A percentile compares a stretch with the other conserved stretches of the same genome.
Evolutionary conservation across 306 rosid genomes (phyloP).

Genomic region (Pterocarpus macrocarpus): DNA sequence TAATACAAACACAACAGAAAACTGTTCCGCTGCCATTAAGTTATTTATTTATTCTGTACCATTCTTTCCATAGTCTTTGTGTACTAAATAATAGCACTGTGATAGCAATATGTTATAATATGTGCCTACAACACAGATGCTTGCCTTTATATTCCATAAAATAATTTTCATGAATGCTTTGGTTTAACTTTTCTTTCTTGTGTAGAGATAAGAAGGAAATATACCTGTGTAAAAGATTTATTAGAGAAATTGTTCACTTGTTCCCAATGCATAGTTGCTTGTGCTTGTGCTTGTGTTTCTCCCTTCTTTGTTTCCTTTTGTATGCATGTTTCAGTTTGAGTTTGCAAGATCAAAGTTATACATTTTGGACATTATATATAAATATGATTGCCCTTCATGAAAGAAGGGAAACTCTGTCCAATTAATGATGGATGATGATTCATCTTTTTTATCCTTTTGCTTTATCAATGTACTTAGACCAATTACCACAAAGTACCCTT

Average conservation of each 20-base stretch:
- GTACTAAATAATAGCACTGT: not conserved
- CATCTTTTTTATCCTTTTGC: not conserved
- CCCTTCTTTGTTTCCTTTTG: constrained; percentile 16
- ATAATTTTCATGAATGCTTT: constrained; percentile 21
- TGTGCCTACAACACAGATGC: constrained; percentile 25
- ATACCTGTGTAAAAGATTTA: not conserved
- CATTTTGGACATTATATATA: not conserved
- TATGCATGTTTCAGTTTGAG: constrained; percentile 3
- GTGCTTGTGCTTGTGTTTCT: not conserved
- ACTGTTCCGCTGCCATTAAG: constrained; percentile 12
- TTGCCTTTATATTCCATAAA: constrained; percentile 24
- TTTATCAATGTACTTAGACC: not conserved
- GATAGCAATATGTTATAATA: constrained; percentile 1
- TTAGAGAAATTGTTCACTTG: not conserved
- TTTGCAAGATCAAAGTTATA: constrained; percentile 19
- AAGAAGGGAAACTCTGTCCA: constrained; percentile 12
- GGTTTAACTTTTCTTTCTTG: constrained; percentile 1
- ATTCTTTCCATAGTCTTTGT: not conserved
- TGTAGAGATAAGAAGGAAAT: constrained; percentile 20
- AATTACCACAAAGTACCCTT: too few species aligned
- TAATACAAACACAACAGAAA: not conserved
- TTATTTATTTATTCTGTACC: not conserved
- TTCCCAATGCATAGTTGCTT: constrained; percentile 12
- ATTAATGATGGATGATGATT: constrained; percentile 9
- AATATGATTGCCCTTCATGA: not conserved